Conservation (phyloP, 768 basidiomycete genomes). For the Pisolithus microcarpus region DNA sequence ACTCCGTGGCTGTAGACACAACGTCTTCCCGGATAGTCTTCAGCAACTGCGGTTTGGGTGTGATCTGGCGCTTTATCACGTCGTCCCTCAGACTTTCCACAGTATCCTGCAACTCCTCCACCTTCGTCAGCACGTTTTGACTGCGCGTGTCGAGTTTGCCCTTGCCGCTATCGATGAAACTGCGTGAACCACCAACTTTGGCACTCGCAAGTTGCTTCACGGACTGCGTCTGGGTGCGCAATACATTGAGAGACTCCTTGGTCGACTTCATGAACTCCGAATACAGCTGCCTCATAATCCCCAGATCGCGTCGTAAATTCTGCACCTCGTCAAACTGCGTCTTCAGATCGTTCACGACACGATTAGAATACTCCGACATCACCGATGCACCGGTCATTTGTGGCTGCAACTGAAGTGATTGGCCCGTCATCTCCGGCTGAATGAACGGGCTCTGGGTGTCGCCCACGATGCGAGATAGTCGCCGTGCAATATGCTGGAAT, state of each 20-base stretch:
- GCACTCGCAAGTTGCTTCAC: conserved; percentile 82
- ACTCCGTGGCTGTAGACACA: conserved; percentile 53
- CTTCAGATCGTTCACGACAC: conserved; percentile 76
- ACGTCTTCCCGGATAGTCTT: conserved; percentile 69
- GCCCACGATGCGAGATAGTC: conserved; percentile 65
- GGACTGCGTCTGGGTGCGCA: conserved; percentile 78
- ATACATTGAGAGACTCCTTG: conserved; percentile 70
- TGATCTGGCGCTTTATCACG: conserved; percentile 80
- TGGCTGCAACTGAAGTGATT: conserved; percentile 49
- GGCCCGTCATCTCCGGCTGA: conserved; percentile 59
- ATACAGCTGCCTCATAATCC: conserved; percentile 90
- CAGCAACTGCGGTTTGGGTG: conserved; percentile 69
- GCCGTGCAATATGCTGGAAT: conserved; percentile 64
- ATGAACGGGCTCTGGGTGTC: conserved; percentile 33
- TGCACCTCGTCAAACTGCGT: conserved; percentile 95
- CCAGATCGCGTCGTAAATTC: conserved; percentile 87
- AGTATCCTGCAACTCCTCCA: conserved; percentile 88
- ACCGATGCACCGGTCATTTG: conserved; percentile 73
- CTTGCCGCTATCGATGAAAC: conserved; percentile 88
- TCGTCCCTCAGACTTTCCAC: conserved; percentile 88
- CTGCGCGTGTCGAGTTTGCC: conserved; percentile 82
- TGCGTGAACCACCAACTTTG: conserved; percentile 78
- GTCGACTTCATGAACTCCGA: conserved; percentile 90
- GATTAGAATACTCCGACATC: conserved; percentile 62
- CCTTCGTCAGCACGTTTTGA: conserved; percentile 83